Base-by-base conservation (phyloP, 2,329 filamentous ascomycete species). In the Fusarium annulatum region DNA sequence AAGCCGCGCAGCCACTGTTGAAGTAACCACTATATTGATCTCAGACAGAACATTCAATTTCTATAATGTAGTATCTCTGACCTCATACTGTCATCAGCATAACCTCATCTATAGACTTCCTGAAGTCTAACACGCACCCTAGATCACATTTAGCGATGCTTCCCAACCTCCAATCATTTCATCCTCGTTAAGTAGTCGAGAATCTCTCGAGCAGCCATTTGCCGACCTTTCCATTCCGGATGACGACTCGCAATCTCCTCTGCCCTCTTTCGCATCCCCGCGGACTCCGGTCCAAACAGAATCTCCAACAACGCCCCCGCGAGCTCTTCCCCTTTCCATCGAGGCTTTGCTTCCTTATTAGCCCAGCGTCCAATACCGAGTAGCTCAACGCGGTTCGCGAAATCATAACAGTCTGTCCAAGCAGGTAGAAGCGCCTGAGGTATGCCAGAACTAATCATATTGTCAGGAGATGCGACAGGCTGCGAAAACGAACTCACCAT, bases 111-210 rank as follows among this genome's bases (percentile, higher is more conserved):
- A 4, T 42, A 14, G 14, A n/a, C 14, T 42, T 34, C 12, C 33
- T 34, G 9, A 34, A 33, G 30, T 33, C 30, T 12, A 33, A 11
- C 30, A 33, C 30, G 11, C 11, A 33, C 30, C 30, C 30, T 33
- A 30, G 30, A 33, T 33, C 30, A 33, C 11, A 33, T 33, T 33
- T 33, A 12, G 30, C 11, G 11, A 33, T 33, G 30, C 11, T 3
- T 33, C 11, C 11, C 30, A 33, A 2, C 4, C 11, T 33, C 30
- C 30, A 33, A 12, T 34, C 14, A 18, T 5, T 23, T 7, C 11
- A 11, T 6, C 7, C 34, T 53, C 2, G 2, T 1, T n/a, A 38
- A 11, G 18, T 28, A 11, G 0, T 10, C 3, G 2, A 33, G 7
- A 4, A 61, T 62, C 60, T 26, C 33, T 12, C 26, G 33, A 8